Conservation (phyloP, 176 grass and related monocot species). For the Musa troglodytarum region DNA sequence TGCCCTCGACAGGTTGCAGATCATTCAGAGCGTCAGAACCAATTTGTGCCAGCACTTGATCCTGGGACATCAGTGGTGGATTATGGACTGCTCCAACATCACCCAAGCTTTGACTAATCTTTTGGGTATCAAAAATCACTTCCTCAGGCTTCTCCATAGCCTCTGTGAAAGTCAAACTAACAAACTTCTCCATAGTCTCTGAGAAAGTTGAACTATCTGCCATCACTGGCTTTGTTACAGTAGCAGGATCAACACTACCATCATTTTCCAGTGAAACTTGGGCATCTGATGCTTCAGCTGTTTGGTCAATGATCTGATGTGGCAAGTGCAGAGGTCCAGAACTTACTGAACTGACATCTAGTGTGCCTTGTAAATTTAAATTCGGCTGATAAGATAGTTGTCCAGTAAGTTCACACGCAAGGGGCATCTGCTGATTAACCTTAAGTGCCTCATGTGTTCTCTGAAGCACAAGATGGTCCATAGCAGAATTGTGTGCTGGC, state of each 20-base stretch:
- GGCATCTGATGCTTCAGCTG: constrained; percentile 29
- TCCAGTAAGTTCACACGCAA: constrained; percentile 22
- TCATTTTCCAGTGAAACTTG: constrained; percentile 23
- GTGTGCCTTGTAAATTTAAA: constrained; percentile 27
- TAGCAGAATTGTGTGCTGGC: constrained; percentile 29
- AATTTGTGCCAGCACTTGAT: constrained; percentile 1
- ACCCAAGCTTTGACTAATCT: constrained; percentile 10
- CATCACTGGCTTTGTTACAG: constrained; percentile 17
- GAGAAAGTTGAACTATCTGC: background rate
- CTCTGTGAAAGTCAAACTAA: constrained; percentile 10
- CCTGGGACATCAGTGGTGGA: constrained; percentile 21
- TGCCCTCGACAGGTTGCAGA: constrained; percentile 1
- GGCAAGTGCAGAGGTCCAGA: constrained; percentile 33
- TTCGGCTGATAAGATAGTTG: constrained; percentile 35
- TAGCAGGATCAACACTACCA: constrained; percentile 9
- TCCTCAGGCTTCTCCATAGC: constrained; percentile 11
- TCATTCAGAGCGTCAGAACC: constrained; percentile 20
- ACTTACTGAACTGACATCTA: constrained; percentile 29
- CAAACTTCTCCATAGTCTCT: too few relatives aligned
- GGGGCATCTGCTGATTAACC: constrained; percentile 31
- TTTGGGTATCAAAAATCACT: constrained; percentile 8
- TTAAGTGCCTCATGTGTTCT: constrained; percentile 50
- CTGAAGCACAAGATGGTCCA: constrained; percentile 32
- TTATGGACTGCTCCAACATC: constrained; percentile 12
- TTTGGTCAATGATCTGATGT: constrained; percentile 30